phyloP scores from a whole-genome alignment of 2,329 filamentous ascomycete species.

The Colletotrichum tabaci region DNA sequence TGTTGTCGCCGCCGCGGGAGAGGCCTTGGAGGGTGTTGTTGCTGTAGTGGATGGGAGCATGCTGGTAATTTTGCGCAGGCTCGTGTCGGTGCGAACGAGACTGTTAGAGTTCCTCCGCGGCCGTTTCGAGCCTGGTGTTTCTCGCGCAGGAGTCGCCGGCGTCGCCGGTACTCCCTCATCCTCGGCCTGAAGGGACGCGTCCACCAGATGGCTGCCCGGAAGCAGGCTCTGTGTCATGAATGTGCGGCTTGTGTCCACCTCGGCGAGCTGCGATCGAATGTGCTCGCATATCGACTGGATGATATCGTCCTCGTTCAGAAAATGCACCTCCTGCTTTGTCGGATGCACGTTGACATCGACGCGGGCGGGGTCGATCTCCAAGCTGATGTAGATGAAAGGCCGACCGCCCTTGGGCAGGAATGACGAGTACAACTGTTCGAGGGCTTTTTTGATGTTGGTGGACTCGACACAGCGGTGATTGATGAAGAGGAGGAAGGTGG shows the following conservation, averaged over 20 bases:
- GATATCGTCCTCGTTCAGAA: constrained; percentile 97
- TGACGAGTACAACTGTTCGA: constrained; percentile 89
- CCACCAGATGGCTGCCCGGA: constrained; percentile 69
- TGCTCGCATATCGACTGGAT: constrained; percentile 87
- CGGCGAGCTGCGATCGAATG: constrained; percentile 83
- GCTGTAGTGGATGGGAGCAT: constrained; percentile 80
- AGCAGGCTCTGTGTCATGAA: constrained; percentile 95
- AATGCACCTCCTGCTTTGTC: constrained; percentile 96
- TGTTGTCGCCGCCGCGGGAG: constrained; percentile 40
- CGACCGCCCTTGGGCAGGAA: constrained; percentile 96
- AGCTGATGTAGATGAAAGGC: constrained; percentile 91
- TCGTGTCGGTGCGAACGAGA: constrained; percentile 90
- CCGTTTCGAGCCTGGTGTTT: constrained; percentile 55
- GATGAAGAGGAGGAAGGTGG: constrained; percentile 91
- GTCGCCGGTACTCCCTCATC: constrained; percentile 44
- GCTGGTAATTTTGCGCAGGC: constrained; percentile 92
- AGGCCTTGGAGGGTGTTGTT: constrained; percentile 43
- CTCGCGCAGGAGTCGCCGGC: constrained; percentile 50
- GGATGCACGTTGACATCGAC: constrained; percentile 99
- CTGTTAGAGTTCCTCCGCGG: constrained; percentile 73
- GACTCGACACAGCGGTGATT: constrained; percentile 97
- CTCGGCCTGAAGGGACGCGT: constrained; percentile 44
- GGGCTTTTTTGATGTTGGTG: constrained; percentile 85
- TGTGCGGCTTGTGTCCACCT: constrained; percentile 92
- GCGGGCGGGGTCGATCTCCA: constrained; percentile 91